Base-by-base conservation (phyloP, 495 filamentous ascomycete genomes). In the Xylaria scruposa region DNA sequence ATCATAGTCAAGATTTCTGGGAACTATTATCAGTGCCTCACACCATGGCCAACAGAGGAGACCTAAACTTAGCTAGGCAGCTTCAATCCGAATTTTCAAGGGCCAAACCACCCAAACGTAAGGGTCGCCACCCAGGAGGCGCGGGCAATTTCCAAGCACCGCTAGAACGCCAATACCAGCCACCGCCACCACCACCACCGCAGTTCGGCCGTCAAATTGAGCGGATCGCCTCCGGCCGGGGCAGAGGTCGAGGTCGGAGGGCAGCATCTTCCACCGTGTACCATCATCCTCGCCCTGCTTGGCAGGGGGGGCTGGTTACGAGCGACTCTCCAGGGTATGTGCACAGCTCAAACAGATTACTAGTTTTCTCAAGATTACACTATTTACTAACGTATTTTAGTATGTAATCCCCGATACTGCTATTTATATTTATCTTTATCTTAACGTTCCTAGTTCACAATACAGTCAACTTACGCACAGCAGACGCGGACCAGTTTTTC, bases 81-180 rank as follows among this genome's bases (percentile, higher is more conserved):
- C 61, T 71, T 1, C 69, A 65, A 19, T 47, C 69, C 4, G 69
- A 71, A 12, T 71, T 71, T 15, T 9, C n/a, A 0, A 33, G 19
- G 12, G 7, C 46, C 9, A 64, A 71, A 58, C 3, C 5, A 21
- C 17, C 47, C 9, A 58, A 47, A 24, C 46, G 21, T 31, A 38
- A 24, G 17, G 46, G 46, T 21, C 42, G 54, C 9, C 44, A 13
- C 15, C 10, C 29, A 29, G 40, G 15, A 64, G 15, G 40, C 1
- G 21, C 9, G 4, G 42, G n/a, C n/a, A 5, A 60, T 60, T 47
- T 24, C 26, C 61, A n/a, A 64, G 61, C 26, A 21, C 31, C 46
- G 29, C 31, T 19, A 6, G 4, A 36, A 36, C 13, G 13, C 47
- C 44, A 66, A 31, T 7, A 53, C 19, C 46, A 24, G 7, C 21